Evolutionary conservation across 2,329 filamentous ascomycete species (phyloP).

Genomic region (Tetracladium maxilliforme): DNA sequence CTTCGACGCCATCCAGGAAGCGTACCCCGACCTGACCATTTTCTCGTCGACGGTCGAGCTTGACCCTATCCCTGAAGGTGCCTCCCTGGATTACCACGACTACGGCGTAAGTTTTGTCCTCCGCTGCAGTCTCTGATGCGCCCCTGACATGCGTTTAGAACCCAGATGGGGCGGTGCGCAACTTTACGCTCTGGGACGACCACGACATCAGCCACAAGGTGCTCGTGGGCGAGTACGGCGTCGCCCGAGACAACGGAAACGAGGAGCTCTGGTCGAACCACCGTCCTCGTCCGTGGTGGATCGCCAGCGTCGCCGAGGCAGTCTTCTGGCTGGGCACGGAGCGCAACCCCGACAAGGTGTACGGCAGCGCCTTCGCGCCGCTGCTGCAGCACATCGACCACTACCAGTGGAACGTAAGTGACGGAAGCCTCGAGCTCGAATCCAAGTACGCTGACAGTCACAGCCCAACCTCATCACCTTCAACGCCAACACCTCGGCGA

Average conservation of each 20-base stretch:
- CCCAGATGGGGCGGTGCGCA: too few species aligned
- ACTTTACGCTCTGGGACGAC: too few species aligned
- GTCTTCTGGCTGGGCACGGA: slow-evolving; percentile 11
- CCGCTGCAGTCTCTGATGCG: too few species aligned
- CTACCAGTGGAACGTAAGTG: slow-evolving; percentile 12
- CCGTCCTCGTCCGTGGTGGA: slow-evolving; percentile 9
- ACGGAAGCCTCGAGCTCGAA: neutral
- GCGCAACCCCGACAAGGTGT: slow-evolving; percentile 10
- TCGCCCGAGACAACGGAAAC: slow-evolving; percentile 5
- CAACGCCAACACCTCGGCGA: slow-evolving; percentile 24
- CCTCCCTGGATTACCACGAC: slow-evolving; percentile 18
- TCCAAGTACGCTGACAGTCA: neutral
- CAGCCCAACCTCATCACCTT: slow-evolving; percentile 14
- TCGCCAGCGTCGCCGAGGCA: slow-evolving; percentile 11
- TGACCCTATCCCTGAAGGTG: slow-evolving; percentile 9
- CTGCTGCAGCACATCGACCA: slow-evolving; percentile 12
- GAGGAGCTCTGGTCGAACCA: too few species aligned
- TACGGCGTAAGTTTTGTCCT: too few species aligned
- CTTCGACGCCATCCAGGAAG: slow-evolving; percentile 25
- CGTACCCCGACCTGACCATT: slow-evolving; percentile 25
- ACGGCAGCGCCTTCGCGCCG: slow-evolving; percentile 12
- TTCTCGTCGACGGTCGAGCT: slow-evolving; percentile 22
- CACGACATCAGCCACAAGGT: slow-evolving; percentile 6
- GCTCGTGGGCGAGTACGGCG: slow-evolving; percentile 11
- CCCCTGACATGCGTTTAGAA: too few species aligned